Evolutionary conservation across 1,284 basidiomycete species (phyloP).

Genomic region (Rhodofomes roseus): DNA sequence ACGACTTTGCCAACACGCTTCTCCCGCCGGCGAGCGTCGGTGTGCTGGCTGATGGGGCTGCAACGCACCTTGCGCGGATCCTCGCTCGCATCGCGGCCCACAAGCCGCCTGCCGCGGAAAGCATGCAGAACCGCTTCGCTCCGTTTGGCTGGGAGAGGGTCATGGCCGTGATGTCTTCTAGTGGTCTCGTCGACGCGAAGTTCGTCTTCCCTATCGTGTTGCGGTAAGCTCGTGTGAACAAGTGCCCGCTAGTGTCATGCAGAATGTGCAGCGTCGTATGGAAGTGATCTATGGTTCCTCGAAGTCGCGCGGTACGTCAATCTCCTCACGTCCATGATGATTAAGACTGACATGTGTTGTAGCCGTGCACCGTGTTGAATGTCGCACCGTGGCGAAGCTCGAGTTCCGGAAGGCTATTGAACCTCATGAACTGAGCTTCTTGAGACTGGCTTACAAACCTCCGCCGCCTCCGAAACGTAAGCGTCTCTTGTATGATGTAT

Average conservation of each 20-base stretch:
- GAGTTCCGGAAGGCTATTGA: not conserved
- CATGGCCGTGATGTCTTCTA: constrained; percentile 38
- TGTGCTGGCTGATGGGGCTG: constrained; percentile 30
- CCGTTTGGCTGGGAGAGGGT: constrained; percentile 50
- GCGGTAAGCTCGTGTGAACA: not conserved
- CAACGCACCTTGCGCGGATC: constrained; percentile 40
- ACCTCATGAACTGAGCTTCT: constrained; percentile 13
- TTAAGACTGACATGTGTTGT: not conserved
- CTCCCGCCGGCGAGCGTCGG: constrained; percentile 18
- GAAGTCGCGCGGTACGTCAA: constrained; percentile 13
- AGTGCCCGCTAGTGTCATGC: constrained; percentile 29
- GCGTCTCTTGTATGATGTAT: not conserved
- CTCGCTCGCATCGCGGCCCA: constrained; percentile 43
- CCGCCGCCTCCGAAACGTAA: constrained; percentile 10
- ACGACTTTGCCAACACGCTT: constrained; percentile 32
- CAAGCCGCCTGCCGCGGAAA: constrained; percentile 41
- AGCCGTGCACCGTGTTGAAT: constrained; percentile 13
- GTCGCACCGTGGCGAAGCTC: constrained; percentile 1
- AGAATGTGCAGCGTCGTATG: constrained; percentile 18
- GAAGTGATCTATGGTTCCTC: constrained; percentile 13
- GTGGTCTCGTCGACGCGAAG: constrained; percentile 37
- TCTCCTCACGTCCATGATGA: not conserved
- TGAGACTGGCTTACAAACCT: constrained; percentile 10
- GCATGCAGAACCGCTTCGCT: constrained; percentile 48
- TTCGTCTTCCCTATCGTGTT: constrained; percentile 26